Conservation (phyloP, 2,329 filamentous ascomycete species). For the Alternaria sp. region DNA sequence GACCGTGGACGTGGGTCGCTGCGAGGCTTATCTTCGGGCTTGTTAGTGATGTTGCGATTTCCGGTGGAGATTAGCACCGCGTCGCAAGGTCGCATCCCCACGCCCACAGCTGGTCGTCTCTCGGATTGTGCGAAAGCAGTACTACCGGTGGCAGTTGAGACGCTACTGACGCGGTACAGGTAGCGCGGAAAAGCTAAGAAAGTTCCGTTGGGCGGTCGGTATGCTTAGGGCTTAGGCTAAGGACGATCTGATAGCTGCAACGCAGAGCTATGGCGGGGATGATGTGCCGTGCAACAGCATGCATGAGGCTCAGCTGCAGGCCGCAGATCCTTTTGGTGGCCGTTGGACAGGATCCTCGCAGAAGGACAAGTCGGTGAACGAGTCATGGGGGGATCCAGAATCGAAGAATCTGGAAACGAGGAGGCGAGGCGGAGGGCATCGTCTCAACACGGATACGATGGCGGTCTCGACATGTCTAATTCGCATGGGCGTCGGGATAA, state of each 20-base stretch:
- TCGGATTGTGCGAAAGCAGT: slow-evolving; percentile 8
- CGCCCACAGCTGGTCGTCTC: background rate
- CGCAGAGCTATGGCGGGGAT: slow-evolving; percentile 10
- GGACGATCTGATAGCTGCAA: slow-evolving; percentile 9
- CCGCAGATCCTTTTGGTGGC: slow-evolving; percentile 16
- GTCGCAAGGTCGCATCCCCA: background rate
- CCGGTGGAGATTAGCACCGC: slow-evolving; percentile 1
- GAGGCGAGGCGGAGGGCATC: slow-evolving; percentile 1
- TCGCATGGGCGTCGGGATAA: background rate
- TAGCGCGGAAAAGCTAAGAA: slow-evolving; percentile 5
- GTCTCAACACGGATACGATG: background rate
- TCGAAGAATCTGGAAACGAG: slow-evolving; percentile 2
- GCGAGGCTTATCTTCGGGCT: slow-evolving; percentile 7
- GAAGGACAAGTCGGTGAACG: slow-evolving; percentile 14
- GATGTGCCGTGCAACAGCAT: slow-evolving; percentile 8
- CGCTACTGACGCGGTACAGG: slow-evolving; percentile 5
- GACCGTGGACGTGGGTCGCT: slow-evolving; percentile 3
- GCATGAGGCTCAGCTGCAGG: slow-evolving; percentile 14
- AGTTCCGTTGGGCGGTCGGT: background rate
- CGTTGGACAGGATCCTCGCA: slow-evolving; percentile 6
- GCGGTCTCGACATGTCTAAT: background rate
- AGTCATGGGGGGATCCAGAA: slow-evolving; percentile 4
- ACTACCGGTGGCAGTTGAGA: slow-evolving; percentile 6
- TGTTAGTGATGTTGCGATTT: background rate
- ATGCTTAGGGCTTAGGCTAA: slow-evolving; percentile 2